phyloP scores from a whole-genome alignment of 108 stramenopile species.

The Fistulifera pelliculosa region DNA sequence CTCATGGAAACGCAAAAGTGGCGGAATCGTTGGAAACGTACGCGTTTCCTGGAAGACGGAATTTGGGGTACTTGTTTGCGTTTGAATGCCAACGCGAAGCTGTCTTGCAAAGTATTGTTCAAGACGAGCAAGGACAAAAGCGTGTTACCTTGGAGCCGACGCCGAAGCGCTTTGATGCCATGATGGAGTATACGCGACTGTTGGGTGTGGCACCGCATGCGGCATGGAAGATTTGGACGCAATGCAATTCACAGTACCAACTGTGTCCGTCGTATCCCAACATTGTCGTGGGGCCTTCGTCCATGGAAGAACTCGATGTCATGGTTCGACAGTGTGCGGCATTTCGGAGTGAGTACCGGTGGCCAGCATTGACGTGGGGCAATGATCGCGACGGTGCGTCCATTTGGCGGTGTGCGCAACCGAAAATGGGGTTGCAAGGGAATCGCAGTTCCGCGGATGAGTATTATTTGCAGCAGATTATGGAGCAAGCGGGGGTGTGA shows the following conservation, averaged over 20 bases:
- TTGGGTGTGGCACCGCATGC: conserved; percentile 4
- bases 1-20: conserved; percentile 65
- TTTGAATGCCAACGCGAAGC: conserved; percentile 74
- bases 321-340: conserved; percentile 62
- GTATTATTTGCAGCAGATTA: conserved; percentile 57
- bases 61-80: conserved; percentile 83
- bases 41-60: conserved; percentile 81
- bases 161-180: conserved; percentile 53
- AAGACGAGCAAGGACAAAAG: conserved; percentile 8
- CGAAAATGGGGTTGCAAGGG: conserved; percentile 90
- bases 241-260: conserved; percentile 60
- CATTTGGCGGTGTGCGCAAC: conserved; percentile 94
- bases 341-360: conserved; percentile 82
- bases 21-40: conserved; percentile 72
- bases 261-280: conserved; percentile 84
- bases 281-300: conserved; percentile 70
- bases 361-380: conserved; percentile 89
- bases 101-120: conserved; percentile 40
- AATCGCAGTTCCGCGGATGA: conserved; percentile 86
- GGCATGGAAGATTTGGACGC: conserved; percentile 37
- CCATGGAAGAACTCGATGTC: conserved; percentile 40
- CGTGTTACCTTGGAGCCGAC: conserved; percentile 41
- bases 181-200: conserved; percentile 54
- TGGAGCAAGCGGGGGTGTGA: conserved; percentile 64
- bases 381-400: conserved; percentile 53